Evolutionary conservation across 2,329 filamentous ascomycete species (phyloP), one percentile per base, ranked within the genome.

Genomic region (Colletotrichum zoysiae): DNA sequence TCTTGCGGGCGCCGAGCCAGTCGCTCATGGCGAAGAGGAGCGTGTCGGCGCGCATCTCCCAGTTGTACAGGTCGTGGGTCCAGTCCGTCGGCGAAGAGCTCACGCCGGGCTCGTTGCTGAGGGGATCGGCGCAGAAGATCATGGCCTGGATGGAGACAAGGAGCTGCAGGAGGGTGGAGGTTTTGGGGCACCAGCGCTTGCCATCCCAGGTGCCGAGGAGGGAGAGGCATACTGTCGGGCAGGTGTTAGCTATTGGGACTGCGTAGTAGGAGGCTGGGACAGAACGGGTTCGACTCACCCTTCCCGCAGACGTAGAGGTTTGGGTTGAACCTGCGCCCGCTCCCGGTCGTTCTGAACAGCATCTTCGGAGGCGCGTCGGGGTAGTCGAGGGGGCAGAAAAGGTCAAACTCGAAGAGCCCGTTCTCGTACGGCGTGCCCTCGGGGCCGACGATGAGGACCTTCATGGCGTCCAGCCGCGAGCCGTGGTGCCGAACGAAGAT

Each of bases 81-180:
- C 30, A 18, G 26, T 74, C 66, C 60, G 77, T 61, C 6, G 44
- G 57, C 12, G 20, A 1, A 35, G 16, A 23, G 61, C 82, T 80
- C 16, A 79, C 77, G 2, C 82, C 84, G 0, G 88, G 88, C 76
- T 90, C 87, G 76, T 89, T 90, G 80, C 83, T 86, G 76, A 81
- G 86, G 1, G 88, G 88, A 60, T 87, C 75, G 20, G 85, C 84
- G 73, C 84, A 87, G 59, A 90, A 82, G 26, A 90, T 84, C 87
- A 90, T 88, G 40, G 83, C 82, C 75, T 90, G 88, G 63, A 90
- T 86, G 38, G 85, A 87, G n/a, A 89, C 82, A 14, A 87, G 79
- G 7, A 88, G 78, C 73, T 87, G 86, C 5, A 88, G 79, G 3
- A 88, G 77, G 4, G 86, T 88, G 6, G 86, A 88, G 46, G 81